Percentiles rank a stretch among this genome's conserved stretches.
Conservation (phyloP, 2,329 filamentous ascomycete genomes). For the Pseudopithomyces chartarum region DNA sequence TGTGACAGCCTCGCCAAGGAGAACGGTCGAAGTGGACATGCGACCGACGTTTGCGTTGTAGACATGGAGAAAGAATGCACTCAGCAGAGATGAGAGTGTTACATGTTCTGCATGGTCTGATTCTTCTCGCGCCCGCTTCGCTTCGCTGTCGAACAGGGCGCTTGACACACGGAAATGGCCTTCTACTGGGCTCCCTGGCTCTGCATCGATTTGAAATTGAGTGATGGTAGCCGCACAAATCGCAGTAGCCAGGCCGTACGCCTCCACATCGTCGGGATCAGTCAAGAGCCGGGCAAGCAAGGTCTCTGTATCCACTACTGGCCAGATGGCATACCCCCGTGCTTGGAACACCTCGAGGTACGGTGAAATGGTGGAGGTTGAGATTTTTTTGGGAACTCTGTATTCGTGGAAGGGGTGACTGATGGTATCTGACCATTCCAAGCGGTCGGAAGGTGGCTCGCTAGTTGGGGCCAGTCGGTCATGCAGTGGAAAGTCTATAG, state of each 20-base stretch:
- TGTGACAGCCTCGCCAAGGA: conserved; percentile 39
- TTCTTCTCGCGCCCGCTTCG: conserved; percentile 31
- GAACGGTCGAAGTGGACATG: conserved; percentile 38
- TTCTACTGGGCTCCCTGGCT: conserved; percentile 37
- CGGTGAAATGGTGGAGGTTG: conserved; percentile 37
- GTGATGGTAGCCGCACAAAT: conserved; percentile 43
- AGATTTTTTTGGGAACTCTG: conserved; percentile 32
- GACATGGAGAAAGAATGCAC: conserved; percentile 42
- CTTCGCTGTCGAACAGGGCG: conserved; percentile 35
- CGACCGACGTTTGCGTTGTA: conserved; percentile 42
- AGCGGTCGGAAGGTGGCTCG: conserved; percentile 22
- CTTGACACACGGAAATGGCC: conserved; percentile 40
- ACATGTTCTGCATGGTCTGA: conserved; percentile 39
- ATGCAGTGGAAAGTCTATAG: conserved; percentile 32
- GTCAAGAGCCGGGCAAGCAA: conserved; percentile 39
- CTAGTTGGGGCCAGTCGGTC: conserved; percentile 27
- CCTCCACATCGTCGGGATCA: conserved; percentile 36
- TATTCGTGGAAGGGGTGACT: conserved; percentile 21
- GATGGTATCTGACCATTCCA: conserved; percentile 33
- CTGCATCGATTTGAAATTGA: conserved; percentile 40
- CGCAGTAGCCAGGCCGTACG: conserved; percentile 37
- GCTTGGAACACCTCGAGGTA: conserved; percentile 39
- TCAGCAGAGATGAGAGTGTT: conserved; percentile 34
- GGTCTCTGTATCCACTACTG: conserved; percentile 39
- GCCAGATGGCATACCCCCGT: conserved; percentile 42